phyloP scores from a whole-genome alignment of 331 rosid species.

The Cydonia oblonga region DNA sequence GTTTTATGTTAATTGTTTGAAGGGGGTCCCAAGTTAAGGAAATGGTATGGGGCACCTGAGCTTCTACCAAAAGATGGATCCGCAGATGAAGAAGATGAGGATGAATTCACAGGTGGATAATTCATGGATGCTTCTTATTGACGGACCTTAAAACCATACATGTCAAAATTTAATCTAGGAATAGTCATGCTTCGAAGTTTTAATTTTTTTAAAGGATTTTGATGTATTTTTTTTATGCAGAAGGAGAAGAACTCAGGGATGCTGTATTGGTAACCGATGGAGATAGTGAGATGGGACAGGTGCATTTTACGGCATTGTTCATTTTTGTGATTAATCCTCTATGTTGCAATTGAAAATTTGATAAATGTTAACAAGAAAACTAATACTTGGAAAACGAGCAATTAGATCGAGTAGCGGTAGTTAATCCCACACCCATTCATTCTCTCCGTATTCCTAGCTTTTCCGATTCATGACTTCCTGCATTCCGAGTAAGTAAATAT shows the following conservation, averaged over 20 bases:
- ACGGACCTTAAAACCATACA: no score
- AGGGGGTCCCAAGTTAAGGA: constrained; percentile 96
- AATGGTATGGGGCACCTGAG: constrained; percentile 97
- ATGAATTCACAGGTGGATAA: constrained; percentile 41
- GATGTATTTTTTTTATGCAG: constrained; percentile 20
- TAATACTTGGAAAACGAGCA: no score
- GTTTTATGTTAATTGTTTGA: background rate
- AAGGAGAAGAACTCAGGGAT: constrained; percentile 56
- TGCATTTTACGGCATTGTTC: constrained; percentile 18
- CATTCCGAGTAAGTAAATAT: no score
- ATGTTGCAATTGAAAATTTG: background rate
- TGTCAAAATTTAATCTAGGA: no score
- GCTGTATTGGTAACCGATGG: constrained; percentile 83
- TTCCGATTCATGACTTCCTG: no score
- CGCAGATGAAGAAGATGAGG: constrained; percentile 28
- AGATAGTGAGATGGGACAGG: constrained; percentile 94
- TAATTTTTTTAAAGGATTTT: background rate
- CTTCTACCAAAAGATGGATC: constrained; percentile 54
- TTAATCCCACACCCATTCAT: no score
- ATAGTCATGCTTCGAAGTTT: background rate
- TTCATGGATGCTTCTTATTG: background rate
- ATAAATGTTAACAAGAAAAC: background rate
- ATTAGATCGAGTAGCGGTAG: no score
- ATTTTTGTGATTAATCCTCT: background rate
- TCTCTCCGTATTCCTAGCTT: no score